phyloP scores from a whole-genome alignment of 208 protist genomes.

The Crithidia mellificae region DNA sequence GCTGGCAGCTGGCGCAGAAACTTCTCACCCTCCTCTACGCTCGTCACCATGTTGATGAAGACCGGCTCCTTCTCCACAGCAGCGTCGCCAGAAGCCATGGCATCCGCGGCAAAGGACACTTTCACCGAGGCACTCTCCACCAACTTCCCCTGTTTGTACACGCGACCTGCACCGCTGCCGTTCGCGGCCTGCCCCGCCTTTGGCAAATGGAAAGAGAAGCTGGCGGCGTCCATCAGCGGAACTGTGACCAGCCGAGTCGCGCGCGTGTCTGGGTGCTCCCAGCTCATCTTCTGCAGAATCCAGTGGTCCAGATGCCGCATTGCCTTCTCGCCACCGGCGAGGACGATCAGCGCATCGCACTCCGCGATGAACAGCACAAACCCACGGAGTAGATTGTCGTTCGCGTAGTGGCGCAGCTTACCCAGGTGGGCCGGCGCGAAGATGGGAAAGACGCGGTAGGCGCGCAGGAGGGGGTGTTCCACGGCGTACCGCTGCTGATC shows the following conservation, averaged over 20 bases:
- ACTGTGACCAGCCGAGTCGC: conserved; percentile 55
- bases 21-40: conserved; percentile 54
- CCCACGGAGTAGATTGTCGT: conserved; percentile 75
- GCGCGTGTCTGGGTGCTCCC: conserved; percentile 64
- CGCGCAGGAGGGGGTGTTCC: conserved; percentile 60
- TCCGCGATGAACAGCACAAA: conserved; percentile 65
- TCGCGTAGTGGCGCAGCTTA: conserved; percentile 78
- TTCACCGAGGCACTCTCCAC: conserved; percentile 10
- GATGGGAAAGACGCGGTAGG: conserved; percentile 75
- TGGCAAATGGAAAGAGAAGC: conserved; percentile 66
- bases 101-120: no score
- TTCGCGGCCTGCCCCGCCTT: conserved; percentile 4
- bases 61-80: conserved; percentile 43
- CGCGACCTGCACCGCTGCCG: not conserved
- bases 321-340: conserved; percentile 70
- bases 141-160: conserved; percentile 21
- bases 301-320: conserved; percentile 77
- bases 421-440: conserved; percentile 59
- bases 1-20: conserved; percentile 71
- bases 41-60: conserved; percentile 73
- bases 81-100: no score
- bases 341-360: conserved; percentile 70
- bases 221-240: conserved; percentile 51
- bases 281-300: conserved; percentile 78
- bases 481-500: conserved; percentile 58